Evolutionary conservation across 2,329 filamentous ascomycete species (phyloP).

Genomic region (Botrytis paeoniae): DNA sequence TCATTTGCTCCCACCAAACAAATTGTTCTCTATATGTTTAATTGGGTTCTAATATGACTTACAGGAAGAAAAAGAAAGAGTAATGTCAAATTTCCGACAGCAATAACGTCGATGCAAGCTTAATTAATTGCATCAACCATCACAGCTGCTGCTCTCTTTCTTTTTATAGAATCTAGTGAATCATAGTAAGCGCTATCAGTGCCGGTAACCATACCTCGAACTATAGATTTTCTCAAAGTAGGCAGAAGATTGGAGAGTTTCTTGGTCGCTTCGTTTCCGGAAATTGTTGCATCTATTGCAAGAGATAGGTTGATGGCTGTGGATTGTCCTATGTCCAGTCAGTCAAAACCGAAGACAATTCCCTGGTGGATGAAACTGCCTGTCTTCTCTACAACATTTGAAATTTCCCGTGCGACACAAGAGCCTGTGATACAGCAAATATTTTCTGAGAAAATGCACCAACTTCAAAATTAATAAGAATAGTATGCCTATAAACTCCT

Average conservation of each 20-base stretch:
- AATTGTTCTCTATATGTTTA: neutral
- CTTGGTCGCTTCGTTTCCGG: neutral
- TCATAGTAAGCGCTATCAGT: neutral
- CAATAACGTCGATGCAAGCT: neutral
- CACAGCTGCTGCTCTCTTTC: neutral
- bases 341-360: neutral
- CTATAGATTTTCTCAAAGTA: neutral
- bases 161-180: neutral
- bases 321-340: neutral
- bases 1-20: neutral
- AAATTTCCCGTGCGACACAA: neutral
- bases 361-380: neutral
- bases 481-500: neutral
- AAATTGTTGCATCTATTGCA: neutral
- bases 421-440: neutral
- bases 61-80: neutral
- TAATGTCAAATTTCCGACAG: neutral
- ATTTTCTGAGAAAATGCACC: neutral
- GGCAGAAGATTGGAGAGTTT: neutral
- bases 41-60: neutral
- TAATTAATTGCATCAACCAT: neutral
- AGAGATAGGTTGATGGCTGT: neutral
- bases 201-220: constrained; percentile 1
- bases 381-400: neutral
- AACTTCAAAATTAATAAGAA: neutral